Percentiles rank a stretch among this genome's conserved stretches.
phyloP scores from a whole-genome alignment of 306 rosid genomes.

The Psophocarpus tetragonolobus region DNA sequence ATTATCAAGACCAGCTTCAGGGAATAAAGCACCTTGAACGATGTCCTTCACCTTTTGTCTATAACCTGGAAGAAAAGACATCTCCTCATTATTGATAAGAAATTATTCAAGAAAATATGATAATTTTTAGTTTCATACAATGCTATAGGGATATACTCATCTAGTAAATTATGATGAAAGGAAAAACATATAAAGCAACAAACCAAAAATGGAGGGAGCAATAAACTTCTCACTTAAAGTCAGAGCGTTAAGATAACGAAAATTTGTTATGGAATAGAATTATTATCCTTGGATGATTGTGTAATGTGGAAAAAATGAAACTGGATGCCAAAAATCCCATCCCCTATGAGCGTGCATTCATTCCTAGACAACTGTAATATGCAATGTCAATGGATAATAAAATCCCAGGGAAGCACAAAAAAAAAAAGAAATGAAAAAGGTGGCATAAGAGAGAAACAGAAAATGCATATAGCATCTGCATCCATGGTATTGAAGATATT shows the following conservation, averaged over 20 bases:
- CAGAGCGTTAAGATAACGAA: not conserved
- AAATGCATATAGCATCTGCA: constrained; percentile 18
- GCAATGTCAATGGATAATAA: not conserved
- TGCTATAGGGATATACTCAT: not conserved
- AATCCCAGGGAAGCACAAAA: not conserved
- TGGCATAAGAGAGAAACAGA: not conserved
- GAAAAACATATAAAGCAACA: not conserved
- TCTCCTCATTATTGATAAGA: not conserved
- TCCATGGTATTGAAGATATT: not conserved
- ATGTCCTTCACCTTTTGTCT: constrained; percentile 76
- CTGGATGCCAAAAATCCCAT: not conserved
- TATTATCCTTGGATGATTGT: not conserved
- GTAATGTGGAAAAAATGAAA: constrained; percentile 15
- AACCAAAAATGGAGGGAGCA: constrained; percentile 14
- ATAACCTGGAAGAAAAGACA: constrained; percentile 60
- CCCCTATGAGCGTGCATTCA: not conserved
- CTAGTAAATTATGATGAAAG: not conserved
- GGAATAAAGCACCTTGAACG: constrained; percentile 88
- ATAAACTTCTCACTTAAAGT: constrained; percentile 4
- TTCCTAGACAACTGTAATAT: not conserved
- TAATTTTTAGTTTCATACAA: not conserved
- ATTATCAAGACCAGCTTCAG: constrained; percentile 83
- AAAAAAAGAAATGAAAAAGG: constrained; percentile 12
- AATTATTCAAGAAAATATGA: not conserved
- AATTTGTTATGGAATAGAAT: not conserved